These are phyloP conservation scores for Fusarium nodosum DNA, from an alignment of 2,329 filamentous ascomycete genomes.

Conservation along the genomic window DNA sequence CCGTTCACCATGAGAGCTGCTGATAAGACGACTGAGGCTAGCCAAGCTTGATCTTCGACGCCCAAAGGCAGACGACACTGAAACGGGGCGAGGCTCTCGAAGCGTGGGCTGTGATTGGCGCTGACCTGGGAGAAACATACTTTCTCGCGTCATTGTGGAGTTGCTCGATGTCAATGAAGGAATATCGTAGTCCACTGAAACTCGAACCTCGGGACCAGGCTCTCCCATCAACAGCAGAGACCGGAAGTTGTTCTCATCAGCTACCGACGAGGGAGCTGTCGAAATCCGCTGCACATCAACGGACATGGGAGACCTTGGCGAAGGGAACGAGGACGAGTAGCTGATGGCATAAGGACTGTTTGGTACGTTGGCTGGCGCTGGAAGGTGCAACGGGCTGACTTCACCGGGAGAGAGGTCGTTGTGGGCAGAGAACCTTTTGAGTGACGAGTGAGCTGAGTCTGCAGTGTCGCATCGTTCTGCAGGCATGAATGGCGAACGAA, in stretches of 20 bases:
- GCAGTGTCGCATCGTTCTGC: conserved; percentile 53
- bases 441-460: conserved; percentile 62
- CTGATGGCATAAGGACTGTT: conserved; percentile 75
- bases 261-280: conserved; percentile 80
- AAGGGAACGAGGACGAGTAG: conserved; percentile 75
- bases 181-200: conserved; percentile 77
- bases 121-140: conserved; percentile 62
- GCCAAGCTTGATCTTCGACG: conserved; percentile 81
- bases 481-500: conserved; percentile 56
- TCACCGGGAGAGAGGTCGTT: conserved; percentile 67
- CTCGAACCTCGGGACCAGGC: conserved; percentile 77
- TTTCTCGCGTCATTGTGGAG: conserved; percentile 81
- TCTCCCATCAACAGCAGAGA: conserved; percentile 78
- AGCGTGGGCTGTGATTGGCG: conserved; percentile 64
- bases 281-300: conserved; percentile 80
- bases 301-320: conserved; percentile 76
- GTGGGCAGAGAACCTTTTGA: conserved; percentile 57
- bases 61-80: conserved; percentile 73
- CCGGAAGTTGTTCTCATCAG: conserved; percentile 78
- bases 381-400: conserved; percentile 60
- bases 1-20: conserved; percentile 78
- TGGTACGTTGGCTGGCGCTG: conserved; percentile 62
- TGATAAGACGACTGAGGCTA: conserved; percentile 82
- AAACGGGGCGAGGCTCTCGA: conserved; percentile 71
- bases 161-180: conserved; percentile 81